phyloP scores from a whole-genome alignment of 495 filamentous ascomycete species.

The Hyaloscypha finlandica region DNA sequence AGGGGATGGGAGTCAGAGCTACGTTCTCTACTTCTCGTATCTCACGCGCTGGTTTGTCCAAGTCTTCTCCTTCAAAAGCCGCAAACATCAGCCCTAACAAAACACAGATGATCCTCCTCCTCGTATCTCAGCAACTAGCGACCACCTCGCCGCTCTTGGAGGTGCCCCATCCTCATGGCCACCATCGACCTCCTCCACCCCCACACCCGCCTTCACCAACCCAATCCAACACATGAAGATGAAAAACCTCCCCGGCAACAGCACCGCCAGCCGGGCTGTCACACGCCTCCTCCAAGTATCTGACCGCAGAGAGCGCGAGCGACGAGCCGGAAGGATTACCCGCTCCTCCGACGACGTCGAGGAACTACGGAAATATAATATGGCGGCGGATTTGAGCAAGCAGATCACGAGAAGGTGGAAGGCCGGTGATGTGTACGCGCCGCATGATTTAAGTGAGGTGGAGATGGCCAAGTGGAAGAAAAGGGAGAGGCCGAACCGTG shows the following conservation, averaged over 20 bases:
- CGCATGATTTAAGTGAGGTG: slow-evolving; percentile 75
- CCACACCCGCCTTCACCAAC: background rate
- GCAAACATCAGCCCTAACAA: slow-evolving; percentile 15
- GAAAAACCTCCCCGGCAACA: background rate
- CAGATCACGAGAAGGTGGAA: slow-evolving; percentile 61
- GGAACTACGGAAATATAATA: background rate
- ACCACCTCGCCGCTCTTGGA: slow-evolving; percentile 8
- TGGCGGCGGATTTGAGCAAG: slow-evolving; percentile 19
- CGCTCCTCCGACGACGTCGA: background rate
- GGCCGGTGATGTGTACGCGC: slow-evolving; percentile 83
- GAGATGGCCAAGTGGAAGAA: slow-evolving; percentile 73
- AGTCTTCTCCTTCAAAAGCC: background rate
- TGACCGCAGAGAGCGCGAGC: background rate
- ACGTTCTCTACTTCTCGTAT: slow-evolving; percentile 28
- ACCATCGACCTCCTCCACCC: background rate
- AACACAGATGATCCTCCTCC: slow-evolving; percentile 15
- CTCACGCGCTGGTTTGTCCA: slow-evolving; percentile 21
- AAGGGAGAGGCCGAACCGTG: slow-evolving; percentile 50
- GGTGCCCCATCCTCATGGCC: background rate
- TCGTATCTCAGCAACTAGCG: background rate
- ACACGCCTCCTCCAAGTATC: background rate
- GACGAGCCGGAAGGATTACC: background rate
- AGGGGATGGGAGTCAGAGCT: slow-evolving; percentile 11
- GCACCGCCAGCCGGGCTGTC: background rate
- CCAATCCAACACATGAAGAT: background rate